Percentiles rank a stretch among this genome's conserved stretches.
Evolutionary conservation across 495 filamentous ascomycete species (phyloP).

Genomic region (Daldinia grandis): DNA sequence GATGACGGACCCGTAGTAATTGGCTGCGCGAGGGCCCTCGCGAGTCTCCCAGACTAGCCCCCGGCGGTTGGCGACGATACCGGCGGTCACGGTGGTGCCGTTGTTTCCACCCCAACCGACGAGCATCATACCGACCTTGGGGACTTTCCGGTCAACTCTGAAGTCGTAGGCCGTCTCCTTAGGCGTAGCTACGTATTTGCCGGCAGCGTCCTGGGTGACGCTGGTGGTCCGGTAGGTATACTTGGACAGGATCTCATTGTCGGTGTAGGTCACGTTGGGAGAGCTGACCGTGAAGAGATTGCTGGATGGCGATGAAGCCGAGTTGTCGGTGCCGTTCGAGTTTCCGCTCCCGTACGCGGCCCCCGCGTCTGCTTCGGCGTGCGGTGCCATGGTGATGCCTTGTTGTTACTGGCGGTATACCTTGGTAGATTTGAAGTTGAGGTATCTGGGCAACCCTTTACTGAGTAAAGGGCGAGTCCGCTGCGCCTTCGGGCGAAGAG

Average conservation of each 20-base stretch:
- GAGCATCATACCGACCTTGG: conserved; percentile 95
- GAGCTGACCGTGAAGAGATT: conserved; percentile 86
- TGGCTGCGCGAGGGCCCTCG: conserved; percentile 82
- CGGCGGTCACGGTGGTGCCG: conserved; percentile 94
- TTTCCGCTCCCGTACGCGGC: conserved; percentile 75
- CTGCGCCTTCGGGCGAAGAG: conserved; percentile 86
- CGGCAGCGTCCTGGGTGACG: conserved; percentile 68
- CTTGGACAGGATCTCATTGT: conserved; percentile 86
- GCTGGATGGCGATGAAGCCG: conserved; percentile 43
- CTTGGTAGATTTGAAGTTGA: conserved; percentile 40
- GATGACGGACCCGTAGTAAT: conserved; percentile 97
- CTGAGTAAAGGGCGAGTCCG: conserved; percentile 73
- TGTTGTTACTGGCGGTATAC: conserved; percentile 10
- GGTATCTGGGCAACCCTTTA: conserved; percentile 59
- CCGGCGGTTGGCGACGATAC: conserved; percentile 94
- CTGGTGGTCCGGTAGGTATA: conserved; percentile 95
- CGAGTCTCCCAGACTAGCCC: conserved; percentile 90
- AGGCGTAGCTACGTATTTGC: conserved; percentile 83
- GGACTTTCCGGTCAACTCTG: conserved; percentile 93
- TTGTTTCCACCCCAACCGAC: conserved; percentile 99
- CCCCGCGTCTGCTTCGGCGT: conserved; percentile 80
- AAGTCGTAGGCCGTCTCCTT: conserved; percentile 94
- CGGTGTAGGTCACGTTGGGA: conserved; percentile 90
- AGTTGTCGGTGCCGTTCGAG: conserved; percentile 39
- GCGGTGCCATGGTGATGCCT: conserved; percentile 83